A percentile compares a stretch with the other conserved stretches of the same genome.
Evolutionary conservation across 2,329 filamentous ascomycete genomes (phyloP).

Genomic region (Trichoderma sp.): DNA sequence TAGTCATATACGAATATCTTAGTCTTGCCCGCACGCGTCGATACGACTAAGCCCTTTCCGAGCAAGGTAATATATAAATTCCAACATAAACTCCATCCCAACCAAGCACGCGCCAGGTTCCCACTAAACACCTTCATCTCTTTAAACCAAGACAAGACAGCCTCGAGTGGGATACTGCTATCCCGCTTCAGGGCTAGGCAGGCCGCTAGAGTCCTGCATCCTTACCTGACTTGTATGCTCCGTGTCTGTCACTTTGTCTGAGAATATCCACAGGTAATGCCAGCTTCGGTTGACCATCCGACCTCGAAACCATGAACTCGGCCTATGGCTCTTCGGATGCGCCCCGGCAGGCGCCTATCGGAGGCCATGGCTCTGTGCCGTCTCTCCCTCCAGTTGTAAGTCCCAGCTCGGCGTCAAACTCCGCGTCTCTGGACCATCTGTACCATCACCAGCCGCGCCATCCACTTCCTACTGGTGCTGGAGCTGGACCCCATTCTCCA

Average conservation of each 20-base stretch:
- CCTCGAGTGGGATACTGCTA: neutral
- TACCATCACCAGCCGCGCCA: constrained; percentile 23
- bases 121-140: neutral
- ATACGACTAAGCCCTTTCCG: neutral
- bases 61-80: neutral
- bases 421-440: constrained; percentile 22
- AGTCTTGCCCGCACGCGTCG: neutral
- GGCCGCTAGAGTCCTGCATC: constrained; percentile 3
- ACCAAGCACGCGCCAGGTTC: neutral
- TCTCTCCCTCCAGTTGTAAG: constrained; percentile 21
- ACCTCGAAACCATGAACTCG: constrained; percentile 31
- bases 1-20: neutral
- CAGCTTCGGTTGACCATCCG: neutral
- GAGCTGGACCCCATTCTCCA: constrained; percentile 22
- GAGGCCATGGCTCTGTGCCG: constrained; percentile 28
- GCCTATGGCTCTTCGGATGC: constrained; percentile 33
- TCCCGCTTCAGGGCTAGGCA: constrained; percentile 5
- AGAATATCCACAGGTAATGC: neutral
- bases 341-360: constrained; percentile 33
- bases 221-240: constrained; percentile 1
- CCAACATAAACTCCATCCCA: neutral
- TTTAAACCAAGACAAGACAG: neutral
- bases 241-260: constrained; percentile 7
- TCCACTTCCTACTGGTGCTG: constrained; percentile 24
- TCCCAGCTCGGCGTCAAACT: constrained; percentile 25